Conservation (phyloP, 2,329 filamentous ascomycete species). For the Geosmithia putterillii region DNA sequence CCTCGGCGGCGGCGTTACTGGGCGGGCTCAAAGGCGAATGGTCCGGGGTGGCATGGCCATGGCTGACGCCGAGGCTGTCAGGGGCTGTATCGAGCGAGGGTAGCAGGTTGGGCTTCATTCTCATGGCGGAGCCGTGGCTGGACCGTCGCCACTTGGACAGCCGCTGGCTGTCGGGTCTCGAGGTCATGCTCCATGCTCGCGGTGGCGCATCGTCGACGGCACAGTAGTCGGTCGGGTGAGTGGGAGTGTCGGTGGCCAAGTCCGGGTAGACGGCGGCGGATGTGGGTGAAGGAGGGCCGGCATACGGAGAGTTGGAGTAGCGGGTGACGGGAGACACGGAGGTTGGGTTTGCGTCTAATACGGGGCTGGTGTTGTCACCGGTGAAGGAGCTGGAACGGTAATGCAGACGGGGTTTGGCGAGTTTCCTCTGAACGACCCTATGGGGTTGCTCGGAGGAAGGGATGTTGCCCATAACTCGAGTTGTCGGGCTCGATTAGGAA, state of each 20-base stretch:
- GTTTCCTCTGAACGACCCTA: conserved; percentile 27
- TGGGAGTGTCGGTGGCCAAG: no score
- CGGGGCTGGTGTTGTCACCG: conserved; percentile 19
- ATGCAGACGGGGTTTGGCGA: conserved; percentile 36
- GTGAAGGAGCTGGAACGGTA: conserved; percentile 23
- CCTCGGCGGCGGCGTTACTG: not conserved
- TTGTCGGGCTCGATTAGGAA: no score
- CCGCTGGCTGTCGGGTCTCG: not conserved
- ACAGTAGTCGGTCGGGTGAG: not conserved
- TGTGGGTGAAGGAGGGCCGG: conserved; percentile 7
- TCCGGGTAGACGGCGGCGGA: not conserved
- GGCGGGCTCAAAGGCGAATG: no score
- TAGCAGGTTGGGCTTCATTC: not conserved
- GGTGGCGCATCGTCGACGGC: not conserved
- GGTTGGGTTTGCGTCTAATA: conserved; percentile 17
- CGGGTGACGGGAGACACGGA: conserved; percentile 5
- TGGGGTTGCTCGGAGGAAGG: conserved; percentile 30
- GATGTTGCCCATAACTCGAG: conserved; percentile 35
- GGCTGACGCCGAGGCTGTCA: no score
- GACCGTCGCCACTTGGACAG: not conserved
- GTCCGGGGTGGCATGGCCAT: not conserved
- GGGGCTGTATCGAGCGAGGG: not conserved
- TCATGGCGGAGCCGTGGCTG: not conserved
- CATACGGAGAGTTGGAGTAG: conserved; percentile 18
- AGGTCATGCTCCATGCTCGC: not conserved